Evolutionary conservation across 768 basidiomycete species (phyloP).

Genomic region (Galerina marginata): DNA sequence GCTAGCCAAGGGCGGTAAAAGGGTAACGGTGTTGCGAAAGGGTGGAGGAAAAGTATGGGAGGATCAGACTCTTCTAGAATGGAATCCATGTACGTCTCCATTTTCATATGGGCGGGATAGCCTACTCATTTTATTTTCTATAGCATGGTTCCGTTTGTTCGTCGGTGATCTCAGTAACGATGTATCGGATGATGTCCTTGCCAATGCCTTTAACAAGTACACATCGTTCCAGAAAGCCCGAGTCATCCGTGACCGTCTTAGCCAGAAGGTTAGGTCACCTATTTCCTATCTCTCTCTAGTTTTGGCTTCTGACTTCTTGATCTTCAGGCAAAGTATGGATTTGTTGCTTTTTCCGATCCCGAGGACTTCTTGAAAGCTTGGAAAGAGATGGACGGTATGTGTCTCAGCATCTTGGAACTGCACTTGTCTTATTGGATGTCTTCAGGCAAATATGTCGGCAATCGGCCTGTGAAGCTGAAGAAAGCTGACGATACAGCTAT

Average conservation of each 20-base stretch:
- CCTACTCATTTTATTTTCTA: slow-evolving; percentile 16
- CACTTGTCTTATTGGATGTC: slow-evolving; percentile 12
- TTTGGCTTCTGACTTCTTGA: neutral
- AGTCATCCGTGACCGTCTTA: slow-evolving; percentile 92
- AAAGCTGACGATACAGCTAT: slow-evolving; percentile 90
- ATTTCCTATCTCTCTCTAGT: neutral
- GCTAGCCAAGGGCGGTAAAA: slow-evolving; percentile 87
- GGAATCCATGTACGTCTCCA: slow-evolving; percentile 89
- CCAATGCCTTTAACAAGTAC: slow-evolving; percentile 94
- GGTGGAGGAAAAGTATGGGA: slow-evolving; percentile 98
- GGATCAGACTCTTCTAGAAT: slow-evolving; percentile 94
- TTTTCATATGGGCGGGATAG: neutral
- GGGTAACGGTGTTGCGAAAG: slow-evolving; percentile 92
- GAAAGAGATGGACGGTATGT: slow-evolving; percentile 98
- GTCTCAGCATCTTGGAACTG: neutral
- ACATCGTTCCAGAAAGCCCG: slow-evolving; percentile 93
- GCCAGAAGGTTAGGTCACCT: slow-evolving; percentile 72
- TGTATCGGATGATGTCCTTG: slow-evolving; percentile 92
- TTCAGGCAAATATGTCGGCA: slow-evolving; percentile 94
- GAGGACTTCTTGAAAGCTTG: slow-evolving; percentile 98
- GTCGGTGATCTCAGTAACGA: slow-evolving; percentile 98
- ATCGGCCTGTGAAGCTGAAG: slow-evolving; percentile 94
- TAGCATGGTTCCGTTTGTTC: slow-evolving; percentile 97
- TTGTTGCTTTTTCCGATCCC: slow-evolving; percentile 96
- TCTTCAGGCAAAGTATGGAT: slow-evolving; percentile 90